phyloP scores from a whole-genome alignment of 1,139 yeast genomes.

The Nakaseomyces sp. region DNA sequence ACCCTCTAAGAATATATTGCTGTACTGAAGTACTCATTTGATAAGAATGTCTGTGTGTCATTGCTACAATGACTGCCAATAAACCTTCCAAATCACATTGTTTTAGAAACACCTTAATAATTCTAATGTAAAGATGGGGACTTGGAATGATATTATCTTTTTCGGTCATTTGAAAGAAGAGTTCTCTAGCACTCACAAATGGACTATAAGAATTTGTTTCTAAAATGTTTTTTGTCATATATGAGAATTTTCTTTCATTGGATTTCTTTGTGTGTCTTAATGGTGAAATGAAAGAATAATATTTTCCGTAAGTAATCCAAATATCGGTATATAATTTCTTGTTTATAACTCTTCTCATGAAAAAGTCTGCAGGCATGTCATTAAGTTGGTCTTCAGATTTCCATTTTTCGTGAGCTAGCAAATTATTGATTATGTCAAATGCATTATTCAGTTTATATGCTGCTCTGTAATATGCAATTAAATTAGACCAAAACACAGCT shows the following conservation, averaged over 20 bases:
- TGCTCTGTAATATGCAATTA: neutral
- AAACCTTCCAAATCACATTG: conserved; percentile 21
- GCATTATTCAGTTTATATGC: conserved; percentile 15
- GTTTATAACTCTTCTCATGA: conserved; percentile 16
- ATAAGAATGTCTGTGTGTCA: conserved; percentile 16
- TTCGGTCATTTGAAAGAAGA: conserved; percentile 19
- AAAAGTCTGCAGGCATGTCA: conserved; percentile 9
- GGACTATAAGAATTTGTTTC: conserved; percentile 3
- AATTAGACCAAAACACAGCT: neutral
- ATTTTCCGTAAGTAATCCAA: conserved; percentile 24
- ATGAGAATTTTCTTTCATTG: neutral
- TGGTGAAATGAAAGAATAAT: conserved; percentile 12
- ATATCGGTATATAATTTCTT: conserved; percentile 20
- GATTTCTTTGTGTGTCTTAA: neutral
- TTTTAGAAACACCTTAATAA: conserved; percentile 19
- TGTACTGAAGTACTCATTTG: conserved; percentile 6
- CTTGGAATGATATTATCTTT: conserved; percentile 22
- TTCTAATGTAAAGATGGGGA: conserved; percentile 12
- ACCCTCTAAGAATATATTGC: neutral
- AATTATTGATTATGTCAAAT: conserved; percentile 19
- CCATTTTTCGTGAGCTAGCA: conserved; percentile 3
- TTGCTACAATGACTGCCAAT: conserved; percentile 17
- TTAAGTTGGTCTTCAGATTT: neutral
- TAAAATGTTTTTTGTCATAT: neutral
- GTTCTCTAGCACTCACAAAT: conserved; percentile 9